phyloP scores from a whole-genome alignment of 140 eudicot genomes.

The Bidens hawaiensis region DNA sequence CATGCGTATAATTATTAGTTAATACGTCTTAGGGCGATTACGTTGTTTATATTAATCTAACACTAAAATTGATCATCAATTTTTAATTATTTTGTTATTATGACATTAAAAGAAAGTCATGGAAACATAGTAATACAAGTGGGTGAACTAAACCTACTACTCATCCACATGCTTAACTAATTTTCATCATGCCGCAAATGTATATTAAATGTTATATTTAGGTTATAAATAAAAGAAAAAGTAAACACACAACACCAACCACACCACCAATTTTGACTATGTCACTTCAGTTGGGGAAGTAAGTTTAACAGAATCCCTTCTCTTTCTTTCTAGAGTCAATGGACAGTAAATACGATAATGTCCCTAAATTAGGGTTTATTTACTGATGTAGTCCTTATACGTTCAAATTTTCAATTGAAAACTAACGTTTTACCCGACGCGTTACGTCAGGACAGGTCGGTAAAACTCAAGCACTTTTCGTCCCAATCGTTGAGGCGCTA shows the following conservation, averaged over 20 bases:
- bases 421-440: too few relatives aligned
- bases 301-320: constrained; percentile 59
- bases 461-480: too few relatives aligned
- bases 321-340: constrained; percentile 27
- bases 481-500: too few relatives aligned
- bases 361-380: background rate
- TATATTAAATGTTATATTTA: too few relatives aligned
- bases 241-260: constrained; percentile 48
- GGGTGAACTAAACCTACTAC: constrained; percentile 70
- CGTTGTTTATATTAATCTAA: too few relatives aligned
- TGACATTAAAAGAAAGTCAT: constrained; percentile 15
- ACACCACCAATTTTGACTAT: constrained; percentile 46
- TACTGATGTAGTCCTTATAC: constrained; percentile 13
- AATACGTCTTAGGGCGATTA: background rate
- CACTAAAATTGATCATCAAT: background rate
- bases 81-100: background rate
- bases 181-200: constrained; percentile 14
- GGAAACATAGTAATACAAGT: constrained; percentile 41
- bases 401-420: constrained; percentile 3
- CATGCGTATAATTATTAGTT: background rate
- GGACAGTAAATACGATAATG: constrained; percentile 2
- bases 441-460: too few relatives aligned
- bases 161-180: constrained; percentile 22
- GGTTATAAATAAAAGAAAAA: background rate
- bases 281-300: constrained; percentile 79